Base-by-base conservation (phyloP, 257 asterid species). In the Perilla frutescens region DNA sequence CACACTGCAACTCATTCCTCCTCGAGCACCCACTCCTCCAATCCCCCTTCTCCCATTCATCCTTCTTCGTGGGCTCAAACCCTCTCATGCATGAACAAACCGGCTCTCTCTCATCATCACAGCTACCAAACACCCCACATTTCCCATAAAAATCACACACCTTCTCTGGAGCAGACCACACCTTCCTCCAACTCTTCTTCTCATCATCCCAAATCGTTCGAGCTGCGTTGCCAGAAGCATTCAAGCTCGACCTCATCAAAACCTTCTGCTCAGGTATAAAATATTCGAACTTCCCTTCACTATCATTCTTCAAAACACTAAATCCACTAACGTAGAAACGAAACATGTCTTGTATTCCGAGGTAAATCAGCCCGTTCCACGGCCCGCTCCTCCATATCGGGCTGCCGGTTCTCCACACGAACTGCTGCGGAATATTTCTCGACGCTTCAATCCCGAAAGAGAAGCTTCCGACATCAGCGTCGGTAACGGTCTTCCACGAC, bases 341-440 rank as follows among this genome's bases (percentile, higher is more conserved):
- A 4, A 49, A 49, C 26, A 12, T n/a, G 3, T 49, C 55, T 49
- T 49, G 26, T 12, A 49, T 49, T 0, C 55, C 55, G 3, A 49
- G 55, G 13, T 49, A 49, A 12, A 49, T 49, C 26, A 49, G 26
- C 55, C 55, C 55, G 55, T 49, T 49, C 55, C 55, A 49, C 55
- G 55, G 55, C 55, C 55, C 55, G 55, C 55, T 49, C 55, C 55
- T 1, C 55, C 55, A 49, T 5, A 49, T 3, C 20, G 55, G 55
- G 26, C 55, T 15, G 26, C 55, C 26, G 4, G 13, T 7, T 15
- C 13, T 13, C 55, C 55, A 49, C 55, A 49, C 55, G 7, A 49
- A 13, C 26, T 12, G 55, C 55, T 49, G 55, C 2, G 55, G 55
- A 3, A 4, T 20, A 20, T 20, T 49, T 49, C 2, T 49, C 55